These are phyloP conservation scores for Cenchrus americanus DNA, from an alignment of 176 grass and related monocot genomes.

Conservation along the genomic window DNA sequence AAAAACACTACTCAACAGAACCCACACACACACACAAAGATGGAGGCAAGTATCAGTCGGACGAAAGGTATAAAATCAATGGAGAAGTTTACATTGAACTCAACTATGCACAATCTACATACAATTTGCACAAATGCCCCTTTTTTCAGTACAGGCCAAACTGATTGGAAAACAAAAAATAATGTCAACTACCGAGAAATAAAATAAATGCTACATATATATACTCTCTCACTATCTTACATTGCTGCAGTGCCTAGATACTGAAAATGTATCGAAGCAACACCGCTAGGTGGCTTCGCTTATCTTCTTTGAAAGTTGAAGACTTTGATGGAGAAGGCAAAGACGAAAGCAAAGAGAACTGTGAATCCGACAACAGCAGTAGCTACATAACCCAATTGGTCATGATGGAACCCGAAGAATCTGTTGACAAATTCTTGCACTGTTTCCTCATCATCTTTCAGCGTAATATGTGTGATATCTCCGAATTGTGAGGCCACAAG, in stretches of 20 bases:
- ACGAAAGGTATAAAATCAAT: background rate
- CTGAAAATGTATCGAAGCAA: constrained; percentile 2
- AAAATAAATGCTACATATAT: background rate
- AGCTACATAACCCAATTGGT: constrained; percentile 69
- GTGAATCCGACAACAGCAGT: constrained; percentile 68
- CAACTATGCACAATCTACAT: constrained; percentile 21
- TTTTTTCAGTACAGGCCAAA: constrained; percentile 10
- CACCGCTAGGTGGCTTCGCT: constrained; percentile 7
- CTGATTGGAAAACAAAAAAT: constrained; percentile 2
- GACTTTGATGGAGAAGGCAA: constrained; percentile 67
- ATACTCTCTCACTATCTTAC: constrained; percentile 16
- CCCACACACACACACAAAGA: too few relatives aligned
- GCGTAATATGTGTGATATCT: constrained; percentile 20
- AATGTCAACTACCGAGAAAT: background rate
- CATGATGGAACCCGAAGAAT: constrained; percentile 74
- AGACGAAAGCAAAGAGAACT: constrained; percentile 62
- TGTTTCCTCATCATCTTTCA: constrained; percentile 48
- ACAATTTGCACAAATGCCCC: background rate
- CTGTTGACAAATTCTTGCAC: constrained; percentile 60
- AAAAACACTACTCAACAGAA: too few relatives aligned
- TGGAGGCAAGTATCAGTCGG: too few relatives aligned
- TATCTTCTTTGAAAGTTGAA: constrained; percentile 73
- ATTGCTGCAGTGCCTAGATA: background rate
- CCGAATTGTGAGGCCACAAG: constrained; percentile 86
- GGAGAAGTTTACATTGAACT: constrained; percentile 15